Evolutionary conservation across 1,139 yeast species (phyloP).

Genomic region (Suhomyces coccinellae): DNA sequence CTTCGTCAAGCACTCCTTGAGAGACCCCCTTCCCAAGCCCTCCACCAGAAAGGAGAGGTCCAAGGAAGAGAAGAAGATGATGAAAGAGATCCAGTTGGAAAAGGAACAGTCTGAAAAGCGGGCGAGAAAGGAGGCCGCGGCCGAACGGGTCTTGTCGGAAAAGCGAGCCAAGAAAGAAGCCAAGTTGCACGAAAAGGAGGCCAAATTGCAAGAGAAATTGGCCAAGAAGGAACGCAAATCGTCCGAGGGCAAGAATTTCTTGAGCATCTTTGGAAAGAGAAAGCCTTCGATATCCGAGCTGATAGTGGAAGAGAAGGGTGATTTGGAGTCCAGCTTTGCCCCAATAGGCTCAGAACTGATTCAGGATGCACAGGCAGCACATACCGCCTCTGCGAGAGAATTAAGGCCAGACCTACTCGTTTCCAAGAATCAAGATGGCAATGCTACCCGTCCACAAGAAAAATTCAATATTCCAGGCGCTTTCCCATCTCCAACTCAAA

Average conservation of each 20-base stretch:
- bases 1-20: slow-evolving; percentile 39
- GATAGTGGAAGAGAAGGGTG: neutral
- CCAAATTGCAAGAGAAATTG: slow-evolving; percentile 14
- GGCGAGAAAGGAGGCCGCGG: slow-evolving; percentile 15
- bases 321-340: slow-evolving; percentile 3
- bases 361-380: neutral
- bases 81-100: slow-evolving; percentile 18
- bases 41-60: slow-evolving; percentile 33
- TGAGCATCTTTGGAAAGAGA: slow-evolving; percentile 7
- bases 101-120: slow-evolving; percentile 13
- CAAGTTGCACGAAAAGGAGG: slow-evolving; percentile 11
- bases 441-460: too few relatives aligned
- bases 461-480: neutral
- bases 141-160: slow-evolving; percentile 10
- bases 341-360: neutral
- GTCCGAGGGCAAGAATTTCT: slow-evolving; percentile 4
- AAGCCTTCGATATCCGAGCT: slow-evolving; percentile 2
- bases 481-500: neutral
- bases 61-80: slow-evolving; percentile 33
- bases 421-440: neutral
- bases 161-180: slow-evolving; percentile 15
- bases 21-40: slow-evolving; percentile 20
- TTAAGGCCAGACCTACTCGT: slow-evolving; percentile 4
- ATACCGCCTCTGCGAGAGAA: neutral
- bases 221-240: slow-evolving; percentile 12